Percentiles rank a stretch among this genome's conserved stretches.
Conservation (phyloP, 1,284 basidiomycete species). For the Austroboletus niveus region DNA sequence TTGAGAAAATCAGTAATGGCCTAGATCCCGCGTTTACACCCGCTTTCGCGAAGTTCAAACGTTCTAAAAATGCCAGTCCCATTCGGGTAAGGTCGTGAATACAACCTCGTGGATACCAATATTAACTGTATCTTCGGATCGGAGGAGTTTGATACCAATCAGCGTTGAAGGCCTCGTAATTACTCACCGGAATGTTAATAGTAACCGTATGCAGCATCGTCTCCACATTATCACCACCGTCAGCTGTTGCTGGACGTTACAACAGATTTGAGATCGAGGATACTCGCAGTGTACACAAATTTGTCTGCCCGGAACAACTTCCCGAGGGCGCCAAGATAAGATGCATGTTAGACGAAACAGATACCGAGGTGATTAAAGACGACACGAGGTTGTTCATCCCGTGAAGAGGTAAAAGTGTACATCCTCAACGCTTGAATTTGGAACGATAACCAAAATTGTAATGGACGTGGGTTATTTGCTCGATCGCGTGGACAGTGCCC, state of each 20-base stretch:
- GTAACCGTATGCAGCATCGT: conserved; percentile 6
- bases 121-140: neutral
- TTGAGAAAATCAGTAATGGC: neutral
- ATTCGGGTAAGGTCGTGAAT: too few relatives aligned
- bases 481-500: conserved; percentile 24
- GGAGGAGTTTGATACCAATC: conserved; percentile 1
- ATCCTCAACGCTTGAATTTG: too few relatives aligned
- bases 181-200: conserved; percentile 6
- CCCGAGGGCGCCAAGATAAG: conserved; percentile 3
- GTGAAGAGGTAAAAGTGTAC: conserved; percentile 32
- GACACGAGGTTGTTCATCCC: conserved; percentile 36
- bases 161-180: neutral
- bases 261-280: neutral
- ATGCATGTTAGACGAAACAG: neutral
- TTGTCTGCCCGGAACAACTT: conserved; percentile 1
- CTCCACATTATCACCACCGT: conserved; percentile 3
- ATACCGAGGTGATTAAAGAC: conserved; percentile 1
- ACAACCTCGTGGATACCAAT: too few relatives aligned
- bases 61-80: too few relatives aligned
- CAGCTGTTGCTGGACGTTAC: neutral
- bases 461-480: conserved; percentile 34
- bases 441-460: conserved; percentile 29
- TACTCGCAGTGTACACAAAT: neutral
- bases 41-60: neutral
- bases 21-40: neutral